phyloP scores from a whole-genome alignment of 2,329 filamentous ascomycete genomes.

The Paradendryphiella salina region DNA sequence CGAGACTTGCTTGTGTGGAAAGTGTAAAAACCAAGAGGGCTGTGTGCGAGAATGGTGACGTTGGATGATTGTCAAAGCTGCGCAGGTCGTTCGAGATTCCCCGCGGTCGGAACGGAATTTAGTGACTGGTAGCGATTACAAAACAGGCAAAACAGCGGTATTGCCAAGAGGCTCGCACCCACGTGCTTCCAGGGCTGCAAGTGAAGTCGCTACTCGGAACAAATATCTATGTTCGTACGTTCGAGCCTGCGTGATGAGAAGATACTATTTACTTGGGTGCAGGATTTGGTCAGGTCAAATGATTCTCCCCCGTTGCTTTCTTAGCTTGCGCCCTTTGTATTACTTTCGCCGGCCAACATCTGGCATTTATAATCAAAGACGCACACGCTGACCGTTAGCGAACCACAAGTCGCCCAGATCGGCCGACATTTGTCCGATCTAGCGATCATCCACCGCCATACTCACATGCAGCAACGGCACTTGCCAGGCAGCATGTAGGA shows the following conservation, averaged over 20 bases:
- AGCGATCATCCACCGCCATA: not conserved
- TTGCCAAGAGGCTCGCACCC: constrained; percentile 10
- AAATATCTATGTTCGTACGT: not conserved
- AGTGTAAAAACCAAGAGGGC: constrained; percentile 4
- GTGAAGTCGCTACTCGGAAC: not conserved
- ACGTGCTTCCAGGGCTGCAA: constrained; percentile 5
- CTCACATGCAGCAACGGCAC: not conserved
- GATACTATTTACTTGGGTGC: not conserved
- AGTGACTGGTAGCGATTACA: constrained; percentile 20
- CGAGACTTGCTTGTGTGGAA: not conserved
- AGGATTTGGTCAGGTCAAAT: not conserved
- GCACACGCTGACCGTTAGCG: not conserved
- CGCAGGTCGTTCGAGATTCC: constrained; percentile 14
- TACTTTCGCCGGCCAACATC: not conserved
- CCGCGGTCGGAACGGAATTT: constrained; percentile 21
- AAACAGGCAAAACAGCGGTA: constrained; percentile 9
- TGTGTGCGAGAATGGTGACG: constrained; percentile 25
- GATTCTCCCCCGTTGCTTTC: not conserved
- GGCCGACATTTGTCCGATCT: constrained; percentile 5
- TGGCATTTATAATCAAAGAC: constrained; percentile 4
- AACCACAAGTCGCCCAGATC: constrained; percentile 1
- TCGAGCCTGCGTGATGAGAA: too few relatives aligned
- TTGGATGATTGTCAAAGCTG: constrained; percentile 14
- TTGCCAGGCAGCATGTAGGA: not conserved
- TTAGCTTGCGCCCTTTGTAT: not conserved